These are phyloP conservation scores for Cutaneotrichosporon daszewskae DNA, from an alignment of 1,284 basidiomycete genomes.

Conservation along the genomic window DNA sequence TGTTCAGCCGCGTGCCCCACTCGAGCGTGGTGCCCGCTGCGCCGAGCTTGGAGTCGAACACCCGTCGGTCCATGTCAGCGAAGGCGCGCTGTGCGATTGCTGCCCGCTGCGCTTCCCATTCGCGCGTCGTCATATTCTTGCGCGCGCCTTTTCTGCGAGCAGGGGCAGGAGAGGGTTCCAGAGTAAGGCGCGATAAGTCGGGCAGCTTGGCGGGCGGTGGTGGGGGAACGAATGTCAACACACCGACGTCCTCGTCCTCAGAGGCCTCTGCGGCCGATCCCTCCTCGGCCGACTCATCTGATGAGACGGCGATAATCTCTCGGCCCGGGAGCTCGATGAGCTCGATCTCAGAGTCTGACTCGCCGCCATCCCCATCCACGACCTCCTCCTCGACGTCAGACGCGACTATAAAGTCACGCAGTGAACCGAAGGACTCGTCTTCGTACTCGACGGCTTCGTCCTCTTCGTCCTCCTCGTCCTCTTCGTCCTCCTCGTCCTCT, in stretches of 20 bases:
- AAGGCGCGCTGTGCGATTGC: constrained; percentile 31
- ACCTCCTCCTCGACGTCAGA: constrained; percentile 2
- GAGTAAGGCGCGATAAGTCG: not conserved
- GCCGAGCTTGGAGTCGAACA: constrained; percentile 36
- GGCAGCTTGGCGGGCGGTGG: not conserved
- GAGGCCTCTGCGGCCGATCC: not conserved
- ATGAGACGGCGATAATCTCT: constrained; percentile 1
- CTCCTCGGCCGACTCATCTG: not conserved
- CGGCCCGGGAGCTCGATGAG: no score
- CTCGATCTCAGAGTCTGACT: no score
- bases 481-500: constrained; percentile 18
- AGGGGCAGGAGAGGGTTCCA: not conserved
- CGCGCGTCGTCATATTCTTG: constrained; percentile 24
- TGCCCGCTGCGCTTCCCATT: constrained; percentile 1
- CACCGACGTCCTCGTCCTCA: no score
- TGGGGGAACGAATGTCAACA: no score
- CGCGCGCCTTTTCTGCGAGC: no score
- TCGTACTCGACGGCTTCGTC: not conserved
- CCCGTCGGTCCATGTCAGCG: constrained; percentile 35
- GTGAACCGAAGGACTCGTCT: constrained; percentile 1
- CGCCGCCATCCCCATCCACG: constrained; percentile 3
- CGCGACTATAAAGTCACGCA: constrained; percentile 4
- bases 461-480: constrained; percentile 2
- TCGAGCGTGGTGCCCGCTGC: constrained; percentile 22
- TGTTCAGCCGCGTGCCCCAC: constrained; percentile 41